A percentile compares a stretch with the other conserved stretches of the same genome.
phyloP scores from a whole-genome alignment of 257 asterid species.

The Lycium ferocissimum region DNA sequence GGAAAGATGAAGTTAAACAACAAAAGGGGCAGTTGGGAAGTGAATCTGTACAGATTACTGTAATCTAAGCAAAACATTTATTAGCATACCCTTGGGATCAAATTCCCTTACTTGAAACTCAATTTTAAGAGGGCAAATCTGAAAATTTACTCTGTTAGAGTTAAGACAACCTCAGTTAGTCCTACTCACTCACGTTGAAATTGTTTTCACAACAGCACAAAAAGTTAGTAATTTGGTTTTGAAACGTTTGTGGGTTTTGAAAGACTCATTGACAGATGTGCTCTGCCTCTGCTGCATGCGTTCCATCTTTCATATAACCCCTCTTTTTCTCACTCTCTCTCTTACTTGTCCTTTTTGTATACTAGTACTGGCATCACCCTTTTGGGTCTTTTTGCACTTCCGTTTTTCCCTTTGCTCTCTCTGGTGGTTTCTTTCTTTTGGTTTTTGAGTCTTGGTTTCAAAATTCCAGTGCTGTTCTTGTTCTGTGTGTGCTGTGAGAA shows the following conservation, averaged over 20 bases:
- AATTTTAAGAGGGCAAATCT: constrained; percentile 2
- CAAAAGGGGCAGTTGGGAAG: neutral
- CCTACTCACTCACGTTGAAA: neutral
- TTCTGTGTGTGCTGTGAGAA: constrained; percentile 1
- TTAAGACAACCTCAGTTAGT: neutral
- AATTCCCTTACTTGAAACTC: neutral
- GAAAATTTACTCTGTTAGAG: neutral
- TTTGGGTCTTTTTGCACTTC: neutral
- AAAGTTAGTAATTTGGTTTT: neutral
- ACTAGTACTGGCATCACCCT: constrained; percentile 2
- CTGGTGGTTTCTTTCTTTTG: neutral
- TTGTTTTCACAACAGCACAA: neutral
- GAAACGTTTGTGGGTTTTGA: neutral
- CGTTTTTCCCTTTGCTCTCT: neutral
- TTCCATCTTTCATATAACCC: constrained; percentile 28
- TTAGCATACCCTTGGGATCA: neutral
- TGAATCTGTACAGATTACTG: neutral
- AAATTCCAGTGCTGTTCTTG: neutral
- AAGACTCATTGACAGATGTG: constrained; percentile 22
- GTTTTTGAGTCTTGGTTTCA: neutral
- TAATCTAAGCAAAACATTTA: neutral
- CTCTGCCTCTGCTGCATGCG: constrained; percentile 31
- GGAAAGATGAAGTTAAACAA: neutral
- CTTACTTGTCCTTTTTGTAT: neutral
- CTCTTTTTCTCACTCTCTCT: neutral